Base-by-base conservation (phyloP, 768 basidiomycete species). In the Boletus rex-veris region DNA sequence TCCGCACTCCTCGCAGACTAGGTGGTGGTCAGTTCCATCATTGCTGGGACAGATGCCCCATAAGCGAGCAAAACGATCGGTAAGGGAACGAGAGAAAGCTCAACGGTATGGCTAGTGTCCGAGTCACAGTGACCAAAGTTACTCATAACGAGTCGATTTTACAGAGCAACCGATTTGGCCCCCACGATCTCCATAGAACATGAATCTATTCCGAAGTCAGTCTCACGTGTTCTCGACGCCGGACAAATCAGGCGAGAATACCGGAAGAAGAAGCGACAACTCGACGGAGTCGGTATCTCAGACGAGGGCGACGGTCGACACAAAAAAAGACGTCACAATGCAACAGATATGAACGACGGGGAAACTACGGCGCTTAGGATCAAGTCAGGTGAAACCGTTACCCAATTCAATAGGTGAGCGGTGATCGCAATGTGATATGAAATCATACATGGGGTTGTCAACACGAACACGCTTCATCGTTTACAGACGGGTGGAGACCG, bases 341-440 rank as follows among this genome's bases (percentile, higher is more conserved):
- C 55, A 0, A 59, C 57, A 7, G 64, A 53, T 12, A 57, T 48
- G 30, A 59, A 40, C 37, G 57, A 52, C 55, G 54, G 37, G 11
- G 44, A 41, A 35, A 54, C 31, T 52, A 45, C 65, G 66, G 61
- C 66, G 58, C 63, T 85, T 38, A 73, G 62, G 43, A 89, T 88
- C 28, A 74, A 78, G 52, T 80, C 82, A 0, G 82, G 85, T 41
- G 90, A 92, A 68, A 84, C 87, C 1, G 76, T 91, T 48, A 76
- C 80, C 50, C 85, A 89, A 71, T 92, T 90, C 68, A 86, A 90
- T 67, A 75, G 81, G 89, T 89, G 60, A 48, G 80, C 67, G 55
- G 45, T 44, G 30, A 42, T 53, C 33, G 37, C 44, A 42, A 28
- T 28, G 46, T 45, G 50, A 58, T 52, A 54, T 61, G 45, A 60